Percentiles rank a stretch among this genome's conserved stretches.
phyloP scores from a whole-genome alignment of 768 basidiomycete genomes.

The Mycena metata region DNA sequence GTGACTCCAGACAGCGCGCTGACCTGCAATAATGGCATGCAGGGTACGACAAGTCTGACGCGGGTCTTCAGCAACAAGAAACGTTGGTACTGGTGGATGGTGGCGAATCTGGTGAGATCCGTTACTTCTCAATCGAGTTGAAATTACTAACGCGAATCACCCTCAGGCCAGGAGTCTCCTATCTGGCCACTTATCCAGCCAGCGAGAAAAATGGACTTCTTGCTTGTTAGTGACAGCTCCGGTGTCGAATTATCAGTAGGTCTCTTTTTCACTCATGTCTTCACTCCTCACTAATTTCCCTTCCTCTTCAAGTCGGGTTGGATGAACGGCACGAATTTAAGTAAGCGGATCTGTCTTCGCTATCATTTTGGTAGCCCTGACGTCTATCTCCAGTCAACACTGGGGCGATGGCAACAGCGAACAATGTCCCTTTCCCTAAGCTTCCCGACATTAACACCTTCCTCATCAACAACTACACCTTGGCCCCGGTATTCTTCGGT shows the following conservation, averaged over 20 bases:
- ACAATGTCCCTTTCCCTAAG: conserved; percentile 25
- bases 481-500: conserved; percentile 18
- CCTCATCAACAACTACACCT: conserved; percentile 27
- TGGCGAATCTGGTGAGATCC: conserved; percentile 26
- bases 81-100: conserved; percentile 22
- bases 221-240: conserved; percentile 22
- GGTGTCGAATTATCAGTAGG: conserved; percentile 19
- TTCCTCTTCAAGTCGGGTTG: conserved; percentile 15
- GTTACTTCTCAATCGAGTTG: neutral
- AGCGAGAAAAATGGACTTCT: conserved; percentile 23
- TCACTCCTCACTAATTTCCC: conserved; percentile 7
- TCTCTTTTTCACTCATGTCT: conserved; percentile 3
- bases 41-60: conserved; percentile 16
- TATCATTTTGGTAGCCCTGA: neutral
- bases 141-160: neutral
- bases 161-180: conserved; percentile 20
- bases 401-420: conserved; percentile 21
- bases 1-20: conserved; percentile 5
- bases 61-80: conserved; percentile 20
- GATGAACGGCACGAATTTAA: conserved; percentile 25
- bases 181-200: conserved; percentile 27
- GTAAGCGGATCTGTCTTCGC: conserved; percentile 13
- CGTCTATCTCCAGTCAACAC: conserved; percentile 21
- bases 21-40: conserved; percentile 13
- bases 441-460: conserved; percentile 20